Base-by-base conservation (phyloP, 805 yeast species). In the Zygoascus ofunaensis region DNA sequence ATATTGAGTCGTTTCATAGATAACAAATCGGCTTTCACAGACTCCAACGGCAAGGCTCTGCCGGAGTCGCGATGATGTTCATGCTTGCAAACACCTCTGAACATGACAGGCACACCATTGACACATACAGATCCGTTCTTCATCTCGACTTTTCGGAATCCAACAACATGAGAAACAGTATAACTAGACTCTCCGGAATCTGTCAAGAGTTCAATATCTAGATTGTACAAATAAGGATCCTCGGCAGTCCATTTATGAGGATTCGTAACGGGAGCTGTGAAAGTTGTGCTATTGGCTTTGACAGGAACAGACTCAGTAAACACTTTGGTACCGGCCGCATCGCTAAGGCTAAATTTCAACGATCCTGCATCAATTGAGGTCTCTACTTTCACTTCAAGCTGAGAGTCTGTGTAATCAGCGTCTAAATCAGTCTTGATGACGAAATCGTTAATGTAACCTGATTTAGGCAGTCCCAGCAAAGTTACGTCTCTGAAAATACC, bases 201-300 rank as follows among this genome's bases (percentile, higher is more conserved):
- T 22, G 17, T 39, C 5, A 15, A 21, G 14, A 62, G 45, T 2
- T 34, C 20, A 20, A 62, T 22, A 10, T 45, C 41, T 5, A 60
- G 46, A 1, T 37, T 41, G 48, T 63, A 63, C n/a, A 63, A 50
- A 39, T 53, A 37, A 2, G 68, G 68, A n/a, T 50, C 42, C 43
- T 64, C 68, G 2, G 68, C 68, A 7, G 62, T 58, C 68, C 68
- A 64, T 33, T 58, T 54, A 2, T 39, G 20, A 2, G 65, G 64
- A 21, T 44, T 36, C 2, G 30, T 26, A n/a, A 62, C 42, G 4
- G 14, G 12, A 12, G 30, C 12, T 8, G 30, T 8, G 33, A 41
- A 22, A 3, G 37, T 15, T 5, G 15, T 33, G 17, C 19, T 28
- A 5, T 14, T 5, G 4, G 20, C 17, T 5, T 30, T 39, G 34